Evolutionary conservation across 257 asterid genomes (phyloP).

Genomic region (Capsicum rhomboideum): DNA sequence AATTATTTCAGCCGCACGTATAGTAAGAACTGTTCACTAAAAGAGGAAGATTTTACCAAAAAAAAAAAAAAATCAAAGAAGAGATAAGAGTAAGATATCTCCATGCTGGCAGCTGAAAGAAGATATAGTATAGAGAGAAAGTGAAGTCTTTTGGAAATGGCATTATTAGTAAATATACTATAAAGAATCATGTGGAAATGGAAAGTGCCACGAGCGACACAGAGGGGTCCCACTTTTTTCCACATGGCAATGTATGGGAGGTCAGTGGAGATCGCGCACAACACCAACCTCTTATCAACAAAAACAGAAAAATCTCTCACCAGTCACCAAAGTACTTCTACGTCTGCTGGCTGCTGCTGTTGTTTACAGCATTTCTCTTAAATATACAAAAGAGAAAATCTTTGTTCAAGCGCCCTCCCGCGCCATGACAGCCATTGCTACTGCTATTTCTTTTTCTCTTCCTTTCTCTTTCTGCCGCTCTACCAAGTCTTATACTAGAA

Average conservation of each 20-base stretch:
- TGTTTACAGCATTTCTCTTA: not conserved
- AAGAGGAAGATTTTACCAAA: too few species aligned
- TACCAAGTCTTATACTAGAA: conserved; percentile 36
- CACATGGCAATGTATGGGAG: conserved; percentile 50
- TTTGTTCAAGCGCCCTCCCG: not conserved
- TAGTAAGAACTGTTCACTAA: too few species aligned
- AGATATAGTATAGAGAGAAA: not conserved
- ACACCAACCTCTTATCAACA: conserved; percentile 52
- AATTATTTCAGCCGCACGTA: too few species aligned
- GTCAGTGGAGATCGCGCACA: conserved; percentile 57
- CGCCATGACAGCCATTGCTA: conserved; percentile 80
- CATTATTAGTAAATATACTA: not conserved
- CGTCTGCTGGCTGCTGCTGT: not conserved
- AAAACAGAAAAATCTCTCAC: conserved; percentile 10
- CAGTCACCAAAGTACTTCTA: not conserved
- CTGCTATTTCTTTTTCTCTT: conserved; percentile 76
- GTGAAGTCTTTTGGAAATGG: not conserved
- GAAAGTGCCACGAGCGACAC: conserved; percentile 33
- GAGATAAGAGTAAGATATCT: not conserved
- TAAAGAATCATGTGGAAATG: conserved; percentile 21
- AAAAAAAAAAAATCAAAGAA: not conserved
- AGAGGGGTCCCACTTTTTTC: not conserved
- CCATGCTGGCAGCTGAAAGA: not conserved
- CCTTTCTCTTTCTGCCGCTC: conserved; percentile 57
- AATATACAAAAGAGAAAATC: not conserved